A percentile compares a stretch with the other conserved stretches of the same genome.
Conservation (phyloP, 768 basidiomycete genomes). For the Mycena leptocephala region DNA sequence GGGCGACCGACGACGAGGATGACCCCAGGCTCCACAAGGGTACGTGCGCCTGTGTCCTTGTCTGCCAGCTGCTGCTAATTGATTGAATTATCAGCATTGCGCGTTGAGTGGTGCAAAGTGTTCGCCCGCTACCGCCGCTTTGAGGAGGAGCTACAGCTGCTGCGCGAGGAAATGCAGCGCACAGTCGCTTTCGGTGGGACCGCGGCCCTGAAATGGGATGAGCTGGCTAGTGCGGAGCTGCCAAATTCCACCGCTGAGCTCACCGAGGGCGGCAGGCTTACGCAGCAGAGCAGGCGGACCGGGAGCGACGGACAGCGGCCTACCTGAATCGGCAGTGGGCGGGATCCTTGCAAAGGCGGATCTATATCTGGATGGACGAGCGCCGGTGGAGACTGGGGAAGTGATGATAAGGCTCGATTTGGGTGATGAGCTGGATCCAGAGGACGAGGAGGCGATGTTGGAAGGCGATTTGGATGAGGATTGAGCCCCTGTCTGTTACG, state of each 20-base stretch:
- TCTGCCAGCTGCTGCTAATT: too few relatives aligned
- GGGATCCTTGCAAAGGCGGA: too few relatives aligned
- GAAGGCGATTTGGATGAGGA: too few relatives aligned
- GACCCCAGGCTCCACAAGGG: not conserved
- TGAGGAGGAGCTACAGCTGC: conserved; percentile 31
- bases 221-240: not conserved
- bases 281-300: not conserved
- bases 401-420: too few relatives aligned
- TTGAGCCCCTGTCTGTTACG: too few relatives aligned
- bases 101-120: conserved; percentile 11
- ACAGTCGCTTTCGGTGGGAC: not conserved
- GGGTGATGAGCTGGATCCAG: too few relatives aligned
- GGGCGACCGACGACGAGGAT: not conserved
- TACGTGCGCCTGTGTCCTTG: not conserved
- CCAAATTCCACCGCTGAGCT: not conserved
- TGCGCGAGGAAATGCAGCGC: conserved; percentile 37
- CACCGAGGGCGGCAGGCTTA: not conserved
- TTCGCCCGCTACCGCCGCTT: conserved; percentile 22
- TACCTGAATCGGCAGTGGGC: too few relatives aligned
- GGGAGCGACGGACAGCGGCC: too few relatives aligned
- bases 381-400: too few relatives aligned
- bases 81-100: not conserved
- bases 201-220: not conserved
- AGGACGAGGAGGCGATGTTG: too few relatives aligned
- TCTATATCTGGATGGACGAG: too few relatives aligned